Conservation (phyloP, 2,329 filamentous ascomycete genomes). For the Fusarium piperis region DNA sequence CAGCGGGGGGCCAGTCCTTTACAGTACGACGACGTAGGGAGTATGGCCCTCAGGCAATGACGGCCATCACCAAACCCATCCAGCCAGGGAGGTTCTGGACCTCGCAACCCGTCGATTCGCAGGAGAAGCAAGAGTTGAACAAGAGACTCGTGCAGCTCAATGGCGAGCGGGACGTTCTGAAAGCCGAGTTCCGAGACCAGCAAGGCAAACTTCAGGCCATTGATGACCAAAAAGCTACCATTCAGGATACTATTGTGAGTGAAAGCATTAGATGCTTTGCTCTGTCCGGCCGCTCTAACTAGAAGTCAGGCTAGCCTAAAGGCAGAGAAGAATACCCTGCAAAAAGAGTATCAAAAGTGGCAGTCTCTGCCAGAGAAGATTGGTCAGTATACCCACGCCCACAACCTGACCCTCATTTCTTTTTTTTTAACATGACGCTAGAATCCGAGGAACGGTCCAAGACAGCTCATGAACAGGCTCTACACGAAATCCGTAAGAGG, state of each 20-base stretch:
- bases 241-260: conserved; percentile 53
- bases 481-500: conserved; percentile 46
- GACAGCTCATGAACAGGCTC: conserved; percentile 43
- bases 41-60: conserved; percentile 79
- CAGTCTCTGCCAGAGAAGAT: conserved; percentile 76
- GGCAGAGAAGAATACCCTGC: conserved; percentile 72
- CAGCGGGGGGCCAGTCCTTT: conserved; percentile 72
- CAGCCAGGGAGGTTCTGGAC: conserved; percentile 75
- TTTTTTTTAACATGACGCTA: conserved; percentile 22
- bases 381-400: conserved; percentile 57
- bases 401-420: background rate
- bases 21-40: conserved; percentile 77
- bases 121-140: conserved; percentile 70
- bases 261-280: background rate
- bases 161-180: conserved; percentile 48
- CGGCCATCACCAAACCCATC: conserved; percentile 72
- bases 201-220: conserved; percentile 54
- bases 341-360: conserved; percentile 72
- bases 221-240: conserved; percentile 53
- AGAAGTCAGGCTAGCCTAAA: conserved; percentile 58
- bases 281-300: conserved; percentile 26
- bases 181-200: conserved; percentile 45
- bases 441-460: conserved; percentile 51
- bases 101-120: conserved; percentile 76
- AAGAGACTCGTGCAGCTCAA: conserved; percentile 58